Evolutionary conservation across 2,329 filamentous ascomycete genomes (phyloP).

Genomic region (Beauveria caledonica): DNA sequence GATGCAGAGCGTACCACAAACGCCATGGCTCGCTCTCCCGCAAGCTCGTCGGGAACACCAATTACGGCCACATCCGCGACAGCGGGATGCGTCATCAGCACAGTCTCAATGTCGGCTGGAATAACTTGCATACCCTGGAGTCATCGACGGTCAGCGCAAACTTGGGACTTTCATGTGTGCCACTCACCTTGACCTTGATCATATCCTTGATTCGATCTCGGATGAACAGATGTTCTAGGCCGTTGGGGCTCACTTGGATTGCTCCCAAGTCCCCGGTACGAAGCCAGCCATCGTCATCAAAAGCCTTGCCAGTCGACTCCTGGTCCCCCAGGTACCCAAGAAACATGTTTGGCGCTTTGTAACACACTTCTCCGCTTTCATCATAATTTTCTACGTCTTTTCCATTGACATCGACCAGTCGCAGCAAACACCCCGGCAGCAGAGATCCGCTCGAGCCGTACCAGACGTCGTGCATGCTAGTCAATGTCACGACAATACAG

Average conservation of each 20-base stretch:
- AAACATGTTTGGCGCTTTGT: constrained; percentile 1
- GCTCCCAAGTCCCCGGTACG: constrained; percentile 6
- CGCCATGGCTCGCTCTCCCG: constrained; percentile 9
- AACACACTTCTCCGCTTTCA: constrained; percentile 6
- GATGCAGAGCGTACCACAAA: constrained; percentile 5
- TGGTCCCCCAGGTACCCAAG: background rate
- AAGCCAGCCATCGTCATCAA: constrained; percentile 1
- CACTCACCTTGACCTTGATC: constrained; percentile 11
- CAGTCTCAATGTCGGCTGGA: constrained; percentile 1
- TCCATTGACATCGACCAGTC: constrained; percentile 1
- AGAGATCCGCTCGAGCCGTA: constrained; percentile 8
- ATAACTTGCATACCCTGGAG: constrained; percentile 9
- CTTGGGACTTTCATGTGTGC: background rate
- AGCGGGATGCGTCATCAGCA: background rate
- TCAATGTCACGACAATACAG: background rate
- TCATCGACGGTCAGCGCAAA: background rate
- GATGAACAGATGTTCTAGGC: constrained; percentile 7
- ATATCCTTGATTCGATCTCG: constrained; percentile 9
- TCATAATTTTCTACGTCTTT: background rate
- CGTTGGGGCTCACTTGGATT: background rate
- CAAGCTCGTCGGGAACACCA: constrained; percentile 6
- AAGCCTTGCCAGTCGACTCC: background rate
- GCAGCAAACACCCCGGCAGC: constrained; percentile 1
- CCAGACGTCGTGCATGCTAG: background rate
- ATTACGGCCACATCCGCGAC: constrained; percentile 5